phyloP scores from a whole-genome alignment of 305 asterid species.

The Andrographis paniculata region DNA sequence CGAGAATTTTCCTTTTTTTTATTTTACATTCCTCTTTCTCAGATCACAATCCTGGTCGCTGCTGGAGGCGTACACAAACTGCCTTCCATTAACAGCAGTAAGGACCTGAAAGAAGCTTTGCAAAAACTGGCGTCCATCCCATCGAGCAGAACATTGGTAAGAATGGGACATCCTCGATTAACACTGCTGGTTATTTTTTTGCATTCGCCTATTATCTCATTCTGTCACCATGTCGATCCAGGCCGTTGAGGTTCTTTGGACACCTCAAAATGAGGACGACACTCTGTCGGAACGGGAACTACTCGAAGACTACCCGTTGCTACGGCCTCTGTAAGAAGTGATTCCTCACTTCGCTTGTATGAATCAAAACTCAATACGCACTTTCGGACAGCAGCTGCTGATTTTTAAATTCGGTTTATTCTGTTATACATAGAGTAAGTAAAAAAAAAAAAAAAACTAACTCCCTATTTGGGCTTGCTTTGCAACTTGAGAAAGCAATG shows the following conservation, averaged over 20 bases:
- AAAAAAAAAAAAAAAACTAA: too few relatives aligned
- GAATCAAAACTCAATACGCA: too few relatives aligned
- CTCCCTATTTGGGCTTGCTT: too few relatives aligned
- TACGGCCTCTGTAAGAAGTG: conserved; percentile 54
- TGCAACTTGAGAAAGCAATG: too few relatives aligned
- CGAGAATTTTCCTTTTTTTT: too few relatives aligned
- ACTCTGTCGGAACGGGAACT: conserved; percentile 70
- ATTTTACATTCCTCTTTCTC: conserved; percentile 2
- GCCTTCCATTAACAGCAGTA: conserved; percentile 62
- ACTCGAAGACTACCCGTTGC: conserved; percentile 69
- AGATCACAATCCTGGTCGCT: conserved; percentile 90
- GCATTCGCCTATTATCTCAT: conserved; percentile 10
- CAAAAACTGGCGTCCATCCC: conserved; percentile 55
- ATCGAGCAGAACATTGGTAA: conserved; percentile 52
- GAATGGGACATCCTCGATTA: conserved; percentile 8
- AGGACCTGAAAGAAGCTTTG: conserved; percentile 62
- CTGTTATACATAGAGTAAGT: too few relatives aligned
- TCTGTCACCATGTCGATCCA: conserved; percentile 19
- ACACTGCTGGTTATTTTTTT: conserved; percentile 8
- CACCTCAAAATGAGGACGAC: conserved; percentile 77
- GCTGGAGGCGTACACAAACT: conserved; percentile 70
- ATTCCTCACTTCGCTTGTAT: too few relatives aligned
- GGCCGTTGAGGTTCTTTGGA: conserved; percentile 95
- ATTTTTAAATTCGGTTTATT: too few relatives aligned
- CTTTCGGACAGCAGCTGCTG: too few relatives aligned